Conservation (phyloP, 257 asterid genomes). For the Salvia rosmarinus region DNA sequence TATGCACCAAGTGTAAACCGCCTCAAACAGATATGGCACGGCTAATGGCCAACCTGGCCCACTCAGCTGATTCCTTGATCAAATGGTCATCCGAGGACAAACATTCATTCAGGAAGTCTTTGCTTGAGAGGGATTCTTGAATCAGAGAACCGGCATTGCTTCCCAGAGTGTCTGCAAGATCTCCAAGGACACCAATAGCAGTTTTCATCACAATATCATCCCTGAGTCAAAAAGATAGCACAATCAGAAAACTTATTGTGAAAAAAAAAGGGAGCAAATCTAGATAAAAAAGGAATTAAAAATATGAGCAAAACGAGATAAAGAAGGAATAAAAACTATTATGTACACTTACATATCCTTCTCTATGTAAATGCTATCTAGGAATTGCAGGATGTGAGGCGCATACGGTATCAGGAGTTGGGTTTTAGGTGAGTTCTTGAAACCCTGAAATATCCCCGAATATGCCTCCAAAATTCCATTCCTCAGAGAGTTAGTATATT, state of each 20-base stretch:
- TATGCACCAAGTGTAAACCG: constrained; percentile 48
- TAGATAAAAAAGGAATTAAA: background rate
- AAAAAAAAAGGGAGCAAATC: background rate
- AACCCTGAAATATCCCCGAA: constrained; percentile 79
- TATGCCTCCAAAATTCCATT: constrained; percentile 80
- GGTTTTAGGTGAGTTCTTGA: constrained; percentile 73
- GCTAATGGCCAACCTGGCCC: constrained; percentile 90
- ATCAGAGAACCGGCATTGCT: constrained; percentile 81
- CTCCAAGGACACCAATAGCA: constrained; percentile 92
- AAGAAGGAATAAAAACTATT: background rate
- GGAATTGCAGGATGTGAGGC: constrained; percentile 74
- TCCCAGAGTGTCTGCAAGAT: constrained; percentile 91
- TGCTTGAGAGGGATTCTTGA: constrained; percentile 81
- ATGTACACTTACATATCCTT: constrained; percentile 64
- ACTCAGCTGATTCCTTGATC: constrained; percentile 93
- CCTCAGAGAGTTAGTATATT: constrained; percentile 65
- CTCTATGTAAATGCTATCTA: constrained; percentile 73
- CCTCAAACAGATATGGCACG: constrained; percentile 90
- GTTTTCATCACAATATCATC: constrained; percentile 93
- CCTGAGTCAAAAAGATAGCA: constrained; percentile 48
- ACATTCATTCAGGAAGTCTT: constrained; percentile 81
- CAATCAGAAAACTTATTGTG: background rate
- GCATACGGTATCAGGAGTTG: constrained; percentile 70
- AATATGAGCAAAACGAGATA: background rate
- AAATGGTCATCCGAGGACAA: constrained; percentile 85